Conservation (phyloP, 2,329 filamentous ascomycete species). For the Aureobasidium sp. region DNA sequence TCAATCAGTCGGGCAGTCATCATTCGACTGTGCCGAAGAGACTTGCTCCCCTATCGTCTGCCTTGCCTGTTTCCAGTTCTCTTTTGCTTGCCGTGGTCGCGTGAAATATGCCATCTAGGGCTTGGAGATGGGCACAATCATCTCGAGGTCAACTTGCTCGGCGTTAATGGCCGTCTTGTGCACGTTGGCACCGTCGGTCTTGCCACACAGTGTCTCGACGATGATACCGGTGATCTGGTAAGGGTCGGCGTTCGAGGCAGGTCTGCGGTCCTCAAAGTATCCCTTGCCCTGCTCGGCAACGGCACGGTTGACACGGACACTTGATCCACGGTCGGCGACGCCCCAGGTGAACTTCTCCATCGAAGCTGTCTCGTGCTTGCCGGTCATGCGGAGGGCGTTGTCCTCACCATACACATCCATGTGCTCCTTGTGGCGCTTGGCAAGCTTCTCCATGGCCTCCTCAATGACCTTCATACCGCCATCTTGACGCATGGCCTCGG, state of each 20-base stretch:
- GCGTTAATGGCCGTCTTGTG: constrained; percentile 29
- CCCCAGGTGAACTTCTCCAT: constrained; percentile 93
- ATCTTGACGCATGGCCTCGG: constrained; percentile 76
- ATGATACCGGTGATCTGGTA: constrained; percentile 79
- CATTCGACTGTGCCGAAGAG: background rate
- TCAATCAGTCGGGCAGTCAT: background rate
- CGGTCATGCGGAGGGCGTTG: constrained; percentile 90
- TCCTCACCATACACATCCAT: constrained; percentile 93
- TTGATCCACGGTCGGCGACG: constrained; percentile 90
- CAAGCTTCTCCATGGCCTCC: constrained; percentile 52
- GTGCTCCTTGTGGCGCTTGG: constrained; percentile 42
- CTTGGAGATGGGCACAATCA: constrained; percentile 22
- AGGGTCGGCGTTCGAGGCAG: constrained; percentile 76
- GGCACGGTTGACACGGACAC: constrained; percentile 84
- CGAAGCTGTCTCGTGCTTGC: constrained; percentile 83
- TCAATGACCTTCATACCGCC: constrained; percentile 96
- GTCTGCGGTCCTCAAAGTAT: constrained; percentile 69
- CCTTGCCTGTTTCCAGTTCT: background rate
- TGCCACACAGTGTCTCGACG: constrained; percentile 56
- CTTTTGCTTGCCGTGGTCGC: constrained; percentile 4
- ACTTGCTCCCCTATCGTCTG: background rate
- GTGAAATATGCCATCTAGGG: constrained; percentile 18
- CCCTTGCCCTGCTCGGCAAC: constrained; percentile 81
- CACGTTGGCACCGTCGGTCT: constrained; percentile 40
- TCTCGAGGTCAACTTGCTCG: constrained; percentile 29